Evolutionary conservation across 1,284 basidiomycete species (phyloP), one percentile per base, ranked within the genome.

Genomic region (Naganishia liquefaciens): DNA sequence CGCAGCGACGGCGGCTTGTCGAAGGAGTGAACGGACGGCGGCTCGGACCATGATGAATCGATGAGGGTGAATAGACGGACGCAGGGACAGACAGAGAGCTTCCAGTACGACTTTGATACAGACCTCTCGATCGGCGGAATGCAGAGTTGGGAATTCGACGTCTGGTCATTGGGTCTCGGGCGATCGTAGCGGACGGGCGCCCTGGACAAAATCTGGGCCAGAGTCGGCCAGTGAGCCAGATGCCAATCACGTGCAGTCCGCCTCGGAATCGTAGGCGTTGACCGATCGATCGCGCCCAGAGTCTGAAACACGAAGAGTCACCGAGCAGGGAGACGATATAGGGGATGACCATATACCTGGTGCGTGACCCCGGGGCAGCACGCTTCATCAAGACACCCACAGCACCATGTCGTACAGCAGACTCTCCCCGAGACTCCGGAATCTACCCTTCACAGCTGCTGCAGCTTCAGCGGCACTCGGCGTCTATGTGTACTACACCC

Each of bases 21-120:
- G 57, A 55, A 76, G 64, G 68, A 71, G 68, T 46, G 75, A 74
- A 49, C 75, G 71, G 54, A 73, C 69, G 66, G 72, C 70, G 43
- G 58, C 40, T 52, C 64, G 64, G 39, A 75, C 74, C 73, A 76
- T 76, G 66, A 65, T 69, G 68, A 61, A 21, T 51, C 51, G 55
- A 49, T 40, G 28, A 54, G 30, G 55, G 30, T 33, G 37, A 43
- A 25, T 30, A 25, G 37, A 21, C 37, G 25, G 17, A 40, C 50
- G 58, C 44, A 42, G 44, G 21, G 54, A 17, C 4, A 15, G 43
- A 23, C 23, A 19, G 23, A 46, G n/a, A 5, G 17, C 10, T 0
- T 9, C 9, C 43, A 23, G n/a, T 9, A 46, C 19, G 43, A 17
- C n/a, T 19, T n/a, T n/a, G 23, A 46, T 7, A 46, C 15, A 44